phyloP scores from a whole-genome alignment of 1,284 basidiomycete genomes.

The Pulveroboletus sp. region DNA sequence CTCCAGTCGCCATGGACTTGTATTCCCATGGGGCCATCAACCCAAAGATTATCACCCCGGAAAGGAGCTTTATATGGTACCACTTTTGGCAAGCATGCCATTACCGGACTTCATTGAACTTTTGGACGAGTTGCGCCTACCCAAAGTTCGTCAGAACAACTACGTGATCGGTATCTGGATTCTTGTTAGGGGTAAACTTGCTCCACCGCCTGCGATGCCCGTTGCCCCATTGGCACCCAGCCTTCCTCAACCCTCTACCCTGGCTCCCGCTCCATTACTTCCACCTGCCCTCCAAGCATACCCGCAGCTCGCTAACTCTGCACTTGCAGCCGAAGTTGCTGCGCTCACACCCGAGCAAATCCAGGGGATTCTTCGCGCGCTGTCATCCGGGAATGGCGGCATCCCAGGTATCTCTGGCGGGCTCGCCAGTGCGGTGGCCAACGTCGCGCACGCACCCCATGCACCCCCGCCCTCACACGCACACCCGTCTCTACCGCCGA shows the following conservation, averaged over 20 bases:
- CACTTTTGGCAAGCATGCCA: conserved; percentile 66
- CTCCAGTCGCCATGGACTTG: conserved; percentile 80
- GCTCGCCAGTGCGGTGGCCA: conserved; percentile 34
- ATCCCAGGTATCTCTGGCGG: conserved; percentile 32
- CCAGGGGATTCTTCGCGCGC: conserved; percentile 52
- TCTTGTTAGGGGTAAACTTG: conserved; percentile 71
- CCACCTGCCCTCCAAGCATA: conserved; percentile 35
- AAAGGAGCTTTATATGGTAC: conserved; percentile 87
- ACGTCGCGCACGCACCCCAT: conserved; percentile 23
- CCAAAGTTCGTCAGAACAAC: conserved; percentile 58
- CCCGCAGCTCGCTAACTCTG: conserved; percentile 36
- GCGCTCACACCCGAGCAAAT: conserved; percentile 64
- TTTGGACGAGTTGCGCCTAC: conserved; percentile 76
- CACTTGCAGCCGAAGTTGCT: conserved; percentile 46
- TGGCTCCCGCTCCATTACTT: conserved; percentile 15
- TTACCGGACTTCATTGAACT: conserved; percentile 87
- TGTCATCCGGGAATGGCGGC: conserved; percentile 38
- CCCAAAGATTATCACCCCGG: conserved; percentile 76
- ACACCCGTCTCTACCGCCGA: background rate
- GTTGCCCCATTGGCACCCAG: conserved; percentile 30
- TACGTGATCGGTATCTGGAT: conserved; percentile 85
- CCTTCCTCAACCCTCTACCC: conserved; percentile 8
- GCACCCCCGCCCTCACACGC: background rate
- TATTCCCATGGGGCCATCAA: conserved; percentile 80
- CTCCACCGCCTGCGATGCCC: conserved; percentile 39